A percentile compares a stretch with the other conserved stretches of the same genome.
Evolutionary conservation across 441 rosid species (phyloP).

Genomic region (Erysimum pusillum): DNA sequence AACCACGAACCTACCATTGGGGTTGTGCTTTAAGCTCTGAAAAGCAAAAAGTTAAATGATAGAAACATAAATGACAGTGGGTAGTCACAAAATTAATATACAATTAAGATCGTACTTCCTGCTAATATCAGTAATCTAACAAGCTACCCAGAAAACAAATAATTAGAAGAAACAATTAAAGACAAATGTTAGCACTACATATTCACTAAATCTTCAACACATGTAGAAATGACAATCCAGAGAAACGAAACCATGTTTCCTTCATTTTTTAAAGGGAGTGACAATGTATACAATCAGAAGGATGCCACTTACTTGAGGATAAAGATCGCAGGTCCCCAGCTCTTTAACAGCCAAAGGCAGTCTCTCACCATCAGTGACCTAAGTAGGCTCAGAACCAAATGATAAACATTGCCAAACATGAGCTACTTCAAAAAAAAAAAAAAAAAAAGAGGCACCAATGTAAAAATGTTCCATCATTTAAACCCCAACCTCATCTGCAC

Average conservation of each 20-base stretch:
- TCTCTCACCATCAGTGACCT: slow-evolving; percentile 98
- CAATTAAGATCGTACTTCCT: slow-evolving; percentile 4
- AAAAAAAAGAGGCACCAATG: slow-evolving; percentile 15
- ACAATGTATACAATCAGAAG: slow-evolving; percentile 17
- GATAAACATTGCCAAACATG: slow-evolving; percentile 28
- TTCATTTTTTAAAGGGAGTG: slow-evolving; percentile 18
- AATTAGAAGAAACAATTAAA: slow-evolving; percentile 16
- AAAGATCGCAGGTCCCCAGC: slow-evolving; percentile 98
- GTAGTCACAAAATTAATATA: slow-evolving; percentile 14
- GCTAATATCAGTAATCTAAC: slow-evolving; percentile 31
- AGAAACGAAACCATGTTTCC: slow-evolving; percentile 17
- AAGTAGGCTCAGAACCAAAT: slow-evolving; percentile 41
- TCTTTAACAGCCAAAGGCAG: slow-evolving; percentile 97
- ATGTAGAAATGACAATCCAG: slow-evolving; percentile 27
- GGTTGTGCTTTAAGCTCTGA: slow-evolving; percentile 98
- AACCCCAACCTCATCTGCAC: slow-evolving; percentile 88
- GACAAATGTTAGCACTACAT: background rate
- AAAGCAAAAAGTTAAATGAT: slow-evolving; percentile 23
- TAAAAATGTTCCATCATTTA: background rate
- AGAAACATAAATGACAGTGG: slow-evolving; percentile 23
- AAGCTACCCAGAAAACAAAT: slow-evolving; percentile 14
- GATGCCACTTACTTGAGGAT: slow-evolving; percentile 87
- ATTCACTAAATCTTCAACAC: slow-evolving; percentile 23
- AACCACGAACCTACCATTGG: slow-evolving; percentile 97
- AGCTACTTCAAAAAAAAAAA: slow-evolving; percentile 11